phyloP scores from a whole-genome alignment of 164 flowering plant genomes.

The Paratinospora sagittata region DNA sequence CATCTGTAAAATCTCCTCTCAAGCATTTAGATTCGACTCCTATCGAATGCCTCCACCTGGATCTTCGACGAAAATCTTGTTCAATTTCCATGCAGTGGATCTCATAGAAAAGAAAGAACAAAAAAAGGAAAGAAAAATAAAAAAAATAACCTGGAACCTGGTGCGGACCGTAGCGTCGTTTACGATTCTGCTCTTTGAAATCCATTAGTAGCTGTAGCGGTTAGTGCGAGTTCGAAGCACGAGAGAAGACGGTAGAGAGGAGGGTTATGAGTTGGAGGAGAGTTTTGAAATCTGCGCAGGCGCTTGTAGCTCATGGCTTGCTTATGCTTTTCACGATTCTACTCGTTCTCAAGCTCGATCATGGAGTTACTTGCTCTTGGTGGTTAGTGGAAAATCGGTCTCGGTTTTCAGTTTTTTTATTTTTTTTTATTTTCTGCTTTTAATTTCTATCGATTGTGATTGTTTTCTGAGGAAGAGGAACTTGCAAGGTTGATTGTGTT shows the following conservation, averaged over 20 bases:
- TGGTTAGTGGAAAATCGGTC: slow-evolving; percentile 41
- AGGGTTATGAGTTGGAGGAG: slow-evolving; percentile 64
- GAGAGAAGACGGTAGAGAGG: neutral
- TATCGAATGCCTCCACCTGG: neutral
- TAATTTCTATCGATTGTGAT: neutral
- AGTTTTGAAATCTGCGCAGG: slow-evolving; percentile 64
- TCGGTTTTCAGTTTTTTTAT: neutral
- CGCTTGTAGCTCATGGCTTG: slow-evolving; percentile 52
- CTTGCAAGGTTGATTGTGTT: neutral
- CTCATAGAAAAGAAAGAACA: neutral
- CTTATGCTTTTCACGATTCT: slow-evolving; percentile 68
- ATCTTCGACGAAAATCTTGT: neutral
- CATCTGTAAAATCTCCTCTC: no score
- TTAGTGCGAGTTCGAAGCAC: no score
- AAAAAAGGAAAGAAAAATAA: no score
- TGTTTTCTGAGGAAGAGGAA: neutral
- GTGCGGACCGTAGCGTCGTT: no score
- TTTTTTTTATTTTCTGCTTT: neutral
- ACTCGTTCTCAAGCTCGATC: slow-evolving; percentile 71
- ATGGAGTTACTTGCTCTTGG: slow-evolving; percentile 60
- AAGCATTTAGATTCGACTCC: no score
- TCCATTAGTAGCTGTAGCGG: no score
- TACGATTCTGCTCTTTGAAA: no score
- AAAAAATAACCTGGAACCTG: no score
- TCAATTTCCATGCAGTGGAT: neutral